phyloP scores from a whole-genome alignment of 73 alveolate species.

The Urostyla sp. region DNA sequence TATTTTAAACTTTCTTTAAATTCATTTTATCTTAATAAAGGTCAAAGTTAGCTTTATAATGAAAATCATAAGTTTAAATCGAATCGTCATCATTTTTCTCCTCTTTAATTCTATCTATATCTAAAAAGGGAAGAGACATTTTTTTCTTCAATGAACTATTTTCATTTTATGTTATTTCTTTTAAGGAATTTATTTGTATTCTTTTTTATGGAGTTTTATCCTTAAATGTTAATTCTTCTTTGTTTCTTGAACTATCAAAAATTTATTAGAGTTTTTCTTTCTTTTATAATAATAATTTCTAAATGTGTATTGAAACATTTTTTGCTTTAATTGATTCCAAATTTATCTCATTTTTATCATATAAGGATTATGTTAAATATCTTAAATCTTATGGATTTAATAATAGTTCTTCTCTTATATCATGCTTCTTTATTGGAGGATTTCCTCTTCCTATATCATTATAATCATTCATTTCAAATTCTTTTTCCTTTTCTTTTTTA shows the following conservation, averaged over 20 bases:
- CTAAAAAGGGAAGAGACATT: not conserved
- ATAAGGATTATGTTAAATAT: too few species aligned
- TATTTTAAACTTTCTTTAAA: not conserved
- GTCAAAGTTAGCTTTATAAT: constrained; percentile 10
- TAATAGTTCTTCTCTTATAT: too few species aligned
- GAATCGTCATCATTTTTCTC: constrained; percentile 22
- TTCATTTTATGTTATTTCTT: not conserved
- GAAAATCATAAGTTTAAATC: not conserved
- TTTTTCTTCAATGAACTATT: not conserved
- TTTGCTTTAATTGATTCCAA: too few species aligned
- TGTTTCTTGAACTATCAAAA: constrained; percentile 6
- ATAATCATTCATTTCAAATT: too few species aligned
- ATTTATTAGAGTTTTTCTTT: constrained; percentile 30
- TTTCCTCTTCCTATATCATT: too few species aligned
- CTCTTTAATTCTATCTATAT: constrained; percentile 19
- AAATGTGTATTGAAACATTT: not conserved
- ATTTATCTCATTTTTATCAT: too few species aligned
- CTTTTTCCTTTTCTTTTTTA: too few species aligned
- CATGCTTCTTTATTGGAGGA: too few species aligned
- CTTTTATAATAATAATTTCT: constrained; percentile 3
- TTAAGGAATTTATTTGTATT: not conserved
- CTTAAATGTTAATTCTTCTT: not conserved
- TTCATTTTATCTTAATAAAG: constrained; percentile 4
- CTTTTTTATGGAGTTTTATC: not conserved
- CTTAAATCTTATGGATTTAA: too few species aligned